Evolutionary conservation across 805 yeast species (phyloP), one percentile per base, ranked within the genome.

Genomic region (Torulaspora microellipsoides): DNA sequence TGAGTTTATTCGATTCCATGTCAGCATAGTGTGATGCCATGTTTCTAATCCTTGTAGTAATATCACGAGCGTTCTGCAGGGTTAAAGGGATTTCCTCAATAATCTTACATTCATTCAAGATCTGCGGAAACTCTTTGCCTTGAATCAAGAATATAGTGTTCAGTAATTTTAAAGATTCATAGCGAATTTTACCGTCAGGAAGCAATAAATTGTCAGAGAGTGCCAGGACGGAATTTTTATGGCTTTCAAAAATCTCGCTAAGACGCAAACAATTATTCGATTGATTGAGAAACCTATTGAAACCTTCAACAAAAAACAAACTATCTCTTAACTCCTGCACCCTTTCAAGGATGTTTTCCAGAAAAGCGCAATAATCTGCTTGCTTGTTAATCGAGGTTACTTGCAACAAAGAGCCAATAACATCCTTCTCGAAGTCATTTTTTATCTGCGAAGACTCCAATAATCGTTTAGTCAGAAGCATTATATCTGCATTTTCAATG

Each of bases 61-160:
- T 70, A 54, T 85, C 95, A 65, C 97, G 79, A 1, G 85, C 83
- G 44, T 78, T 78, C 10, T 76, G 68, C 13, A 89, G 64, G n/a
- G 76, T 76, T 39, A 83, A 69, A 0, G 95, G 95, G 6, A 83
- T 74, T 45, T 80, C 78, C 59, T 88, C 96, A 37, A 90, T 76
- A 2, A 77, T 55, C 39, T 72, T 65, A 47, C 83, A 75, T 40
- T 75, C 78, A 27, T 70, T 64, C n/a, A 82, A 49, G 12, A 75
- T 52, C 2, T 60, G 59, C 2, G 78, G 71, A 12, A 68, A 57
- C 8, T 65, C 66, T 11, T 48, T 49, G 12, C 58, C 61, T 20
- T 50, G 43, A 4, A 44, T 9, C 27, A 48, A 25, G 27, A 60
- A 40, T 10, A 72, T 51, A 0, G 64, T 55, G 3, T 62, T 58